Conservation (phyloP, 2,329 filamentous ascomycete species). For the Claviceps lovelessii region DNA sequence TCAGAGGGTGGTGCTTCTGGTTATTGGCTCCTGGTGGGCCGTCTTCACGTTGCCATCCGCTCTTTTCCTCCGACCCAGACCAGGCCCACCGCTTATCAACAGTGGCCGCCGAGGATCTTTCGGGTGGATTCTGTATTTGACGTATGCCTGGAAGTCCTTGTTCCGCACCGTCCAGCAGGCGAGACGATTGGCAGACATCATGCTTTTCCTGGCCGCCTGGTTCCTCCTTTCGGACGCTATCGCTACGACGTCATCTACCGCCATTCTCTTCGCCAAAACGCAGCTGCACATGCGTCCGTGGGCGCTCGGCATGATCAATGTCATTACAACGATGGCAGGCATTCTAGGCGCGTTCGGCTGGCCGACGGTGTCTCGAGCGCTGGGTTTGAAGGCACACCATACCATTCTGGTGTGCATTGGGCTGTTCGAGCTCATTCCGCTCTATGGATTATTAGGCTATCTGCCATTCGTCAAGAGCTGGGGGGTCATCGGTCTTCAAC, state of each 20-base stretch:
- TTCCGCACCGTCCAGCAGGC: slow-evolving; percentile 68
- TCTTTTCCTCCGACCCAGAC: slow-evolving; percentile 73
- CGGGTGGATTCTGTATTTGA: slow-evolving; percentile 55
- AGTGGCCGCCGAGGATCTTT: slow-evolving; percentile 22
- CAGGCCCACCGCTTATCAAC: slow-evolving; percentile 62
- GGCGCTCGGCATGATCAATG: slow-evolving; percentile 80
- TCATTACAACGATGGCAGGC: slow-evolving; percentile 73
- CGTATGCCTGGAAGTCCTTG: slow-evolving; percentile 74
- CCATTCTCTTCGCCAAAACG: slow-evolving; percentile 91
- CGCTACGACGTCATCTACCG: slow-evolving; percentile 86
- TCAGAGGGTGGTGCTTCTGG: slow-evolving; percentile 70
- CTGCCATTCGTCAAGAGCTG: slow-evolving; percentile 61
- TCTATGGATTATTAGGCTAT: slow-evolving; percentile 83
- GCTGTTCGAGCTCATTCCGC: slow-evolving; percentile 79
- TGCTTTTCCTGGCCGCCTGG: slow-evolving; percentile 76
- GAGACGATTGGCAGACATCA: slow-evolving; percentile 54
- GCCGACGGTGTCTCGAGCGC: slow-evolving; percentile 58
- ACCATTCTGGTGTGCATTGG: slow-evolving; percentile 86
- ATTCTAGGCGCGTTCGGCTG: slow-evolving; percentile 82
- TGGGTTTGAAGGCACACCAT: slow-evolving; percentile 62
- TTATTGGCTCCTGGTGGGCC: slow-evolving; percentile 87
- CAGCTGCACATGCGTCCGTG: slow-evolving; percentile 79
- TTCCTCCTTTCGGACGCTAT: slow-evolving; percentile 90
- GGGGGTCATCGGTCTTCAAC: slow-evolving; percentile 74
- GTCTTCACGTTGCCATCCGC: slow-evolving; percentile 79